Conservation (phyloP, 371 early-diverging fungal genomes). For the Apophysomyces trapeziformis region DNA sequence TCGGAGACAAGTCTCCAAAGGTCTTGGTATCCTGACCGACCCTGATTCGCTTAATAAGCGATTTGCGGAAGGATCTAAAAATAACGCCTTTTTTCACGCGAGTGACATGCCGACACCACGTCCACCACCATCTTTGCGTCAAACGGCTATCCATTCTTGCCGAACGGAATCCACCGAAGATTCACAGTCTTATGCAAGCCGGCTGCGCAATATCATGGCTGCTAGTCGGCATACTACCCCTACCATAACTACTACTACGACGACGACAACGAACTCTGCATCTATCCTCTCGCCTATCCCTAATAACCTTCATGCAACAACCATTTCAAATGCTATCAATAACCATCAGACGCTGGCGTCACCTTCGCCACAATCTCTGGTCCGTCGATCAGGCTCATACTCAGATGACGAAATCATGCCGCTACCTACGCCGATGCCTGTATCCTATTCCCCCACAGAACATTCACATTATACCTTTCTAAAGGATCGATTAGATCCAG, state of each 20-base stretch:
- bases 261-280: conserved; percentile 3
- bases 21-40: conserved; percentile 45
- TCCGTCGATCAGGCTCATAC: conserved; percentile 20
- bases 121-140: conserved; percentile 42
- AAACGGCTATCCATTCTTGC: neutral
- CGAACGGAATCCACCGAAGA: conserved; percentile 4
- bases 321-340: conserved; percentile 7
- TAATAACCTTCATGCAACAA: conserved; percentile 26
- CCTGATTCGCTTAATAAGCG: conserved; percentile 16
- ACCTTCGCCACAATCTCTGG: conserved; percentile 8
- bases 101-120: conserved; percentile 33
- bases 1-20: conserved; percentile 38
- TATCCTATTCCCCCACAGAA: conserved; percentile 17
- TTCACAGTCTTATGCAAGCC: conserved; percentile 25
- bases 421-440: conserved; percentile 41
- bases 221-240: conserved; percentile 29
- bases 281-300: conserved; percentile 43
- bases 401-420: conserved; percentile 35
- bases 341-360: conserved; percentile 1
- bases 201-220: conserved; percentile 38
- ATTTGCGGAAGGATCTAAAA: conserved; percentile 27
- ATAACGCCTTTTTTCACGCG: conserved; percentile 43
- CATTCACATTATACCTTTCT: conserved; percentile 16
- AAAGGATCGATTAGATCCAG: conserved; percentile 17
- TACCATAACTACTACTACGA: neutral